Percentiles rank a stretch among this genome's conserved stretches.
phyloP scores from a whole-genome alignment of 164 flowering plant species.

The Amborella trichopoda region DNA sequence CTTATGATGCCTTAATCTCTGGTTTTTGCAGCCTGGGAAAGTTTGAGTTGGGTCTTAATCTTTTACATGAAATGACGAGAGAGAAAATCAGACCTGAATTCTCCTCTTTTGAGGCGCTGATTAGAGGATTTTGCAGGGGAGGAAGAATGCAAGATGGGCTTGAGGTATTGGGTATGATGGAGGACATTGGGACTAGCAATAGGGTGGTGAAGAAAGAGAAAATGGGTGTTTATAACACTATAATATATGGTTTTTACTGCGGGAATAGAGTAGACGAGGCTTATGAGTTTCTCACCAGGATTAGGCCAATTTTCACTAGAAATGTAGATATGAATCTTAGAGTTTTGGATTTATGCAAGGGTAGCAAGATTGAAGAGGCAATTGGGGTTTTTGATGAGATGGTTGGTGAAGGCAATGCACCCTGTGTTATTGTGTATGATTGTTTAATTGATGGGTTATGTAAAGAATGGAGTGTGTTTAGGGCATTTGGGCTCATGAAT shows the following conservation, averaged over 20 bases:
- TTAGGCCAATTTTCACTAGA: slow-evolving; percentile 47
- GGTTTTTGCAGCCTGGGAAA: slow-evolving; percentile 47
- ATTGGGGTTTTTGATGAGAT: slow-evolving; percentile 44
- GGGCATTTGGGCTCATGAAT: slow-evolving; percentile 57
- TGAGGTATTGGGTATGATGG: slow-evolving; percentile 51
- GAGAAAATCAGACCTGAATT: slow-evolving; percentile 48
- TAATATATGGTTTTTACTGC: slow-evolving; percentile 65
- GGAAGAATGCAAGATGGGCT: slow-evolving; percentile 54
- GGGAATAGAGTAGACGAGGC: slow-evolving; percentile 41
- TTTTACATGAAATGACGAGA: slow-evolving; percentile 57
- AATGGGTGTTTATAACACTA: slow-evolving; percentile 60
- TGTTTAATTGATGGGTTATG: slow-evolving; percentile 34
- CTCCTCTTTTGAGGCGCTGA: slow-evolving; percentile 43
- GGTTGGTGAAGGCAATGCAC: slow-evolving; percentile 40
- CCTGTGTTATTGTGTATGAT: slow-evolving; percentile 44
- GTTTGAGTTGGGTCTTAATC: slow-evolving; percentile 52
- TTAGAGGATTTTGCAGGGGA: slow-evolving; percentile 45
- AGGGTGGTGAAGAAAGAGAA: slow-evolving; percentile 22
- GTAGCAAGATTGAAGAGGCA: slow-evolving; percentile 36
- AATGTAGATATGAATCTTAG: slow-evolving; percentile 43
- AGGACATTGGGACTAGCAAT: no score
- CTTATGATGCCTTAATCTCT: slow-evolving; percentile 49
- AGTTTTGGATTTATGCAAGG: slow-evolving; percentile 34
- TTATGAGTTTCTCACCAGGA: slow-evolving; percentile 33
- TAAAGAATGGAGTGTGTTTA: slow-evolving; percentile 23